phyloP scores from a whole-genome alignment of 768 basidiomycete genomes.

The Russula lepida region DNA sequence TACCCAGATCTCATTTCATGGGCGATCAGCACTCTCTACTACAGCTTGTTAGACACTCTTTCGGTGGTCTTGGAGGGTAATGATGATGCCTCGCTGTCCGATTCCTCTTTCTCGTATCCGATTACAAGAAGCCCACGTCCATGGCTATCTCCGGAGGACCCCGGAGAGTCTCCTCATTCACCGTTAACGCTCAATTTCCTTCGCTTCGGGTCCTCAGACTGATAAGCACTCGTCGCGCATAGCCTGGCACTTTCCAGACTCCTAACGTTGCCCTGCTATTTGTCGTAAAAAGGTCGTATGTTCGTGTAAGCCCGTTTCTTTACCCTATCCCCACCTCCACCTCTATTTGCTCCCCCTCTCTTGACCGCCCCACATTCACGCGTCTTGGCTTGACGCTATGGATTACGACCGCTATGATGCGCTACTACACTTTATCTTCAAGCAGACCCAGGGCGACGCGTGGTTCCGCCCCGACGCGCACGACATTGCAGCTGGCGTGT shows the following conservation, averaged over 20 bases:
- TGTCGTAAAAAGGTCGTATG: conserved; percentile 13
- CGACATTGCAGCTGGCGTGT: conserved; percentile 39
- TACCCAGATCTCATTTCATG: background rate
- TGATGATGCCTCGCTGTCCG: background rate
- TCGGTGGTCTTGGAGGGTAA: background rate
- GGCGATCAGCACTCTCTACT: background rate
- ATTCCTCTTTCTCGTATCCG: background rate
- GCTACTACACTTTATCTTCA: conserved; percentile 37
- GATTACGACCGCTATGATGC: conserved; percentile 38
- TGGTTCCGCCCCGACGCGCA: conserved; percentile 48
- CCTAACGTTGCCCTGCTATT: background rate
- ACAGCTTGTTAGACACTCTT: background rate
- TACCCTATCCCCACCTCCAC: background rate
- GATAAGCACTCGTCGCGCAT: background rate
- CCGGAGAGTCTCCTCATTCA: background rate
- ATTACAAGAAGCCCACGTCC: background rate
- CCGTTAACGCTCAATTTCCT: background rate
- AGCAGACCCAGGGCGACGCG: conserved; percentile 42
- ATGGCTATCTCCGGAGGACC: background rate
- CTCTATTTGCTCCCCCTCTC: background rate
- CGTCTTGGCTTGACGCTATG: conserved; percentile 22
- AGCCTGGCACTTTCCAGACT: background rate
- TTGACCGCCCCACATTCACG: background rate
- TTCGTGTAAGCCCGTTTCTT: background rate
- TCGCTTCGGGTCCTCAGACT: background rate